These are phyloP conservation scores for Lyophyllum decastes DNA, from an alignment of 768 basidiomycete genomes.

Conservation along the genomic window DNA sequence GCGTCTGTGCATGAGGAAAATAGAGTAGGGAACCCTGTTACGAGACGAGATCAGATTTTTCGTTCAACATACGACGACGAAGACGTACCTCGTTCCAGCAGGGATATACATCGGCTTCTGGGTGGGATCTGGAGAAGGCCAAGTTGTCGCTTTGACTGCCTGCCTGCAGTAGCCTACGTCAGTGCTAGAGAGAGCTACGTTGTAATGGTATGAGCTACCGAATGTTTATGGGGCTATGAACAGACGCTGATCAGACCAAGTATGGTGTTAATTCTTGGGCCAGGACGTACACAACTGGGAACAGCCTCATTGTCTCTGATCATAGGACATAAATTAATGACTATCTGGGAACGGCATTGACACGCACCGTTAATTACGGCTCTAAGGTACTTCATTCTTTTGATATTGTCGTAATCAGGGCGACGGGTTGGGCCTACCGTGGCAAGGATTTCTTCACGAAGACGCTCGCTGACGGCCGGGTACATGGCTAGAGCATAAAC, in stretches of 20 bases:
- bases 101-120: conserved; percentile 58
- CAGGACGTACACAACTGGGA: conserved; percentile 52
- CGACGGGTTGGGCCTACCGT: conserved; percentile 48
- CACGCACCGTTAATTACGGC: conserved; percentile 63
- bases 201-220: conserved; percentile 33
- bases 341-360: neutral
- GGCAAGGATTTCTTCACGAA: conserved; percentile 57
- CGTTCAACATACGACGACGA: neutral
- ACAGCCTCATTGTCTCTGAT: conserved; percentile 55
- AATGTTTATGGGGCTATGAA: conserved; percentile 47
- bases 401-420: conserved; percentile 58
- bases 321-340: neutral
- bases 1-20: conserved; percentile 66
- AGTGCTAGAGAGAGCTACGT: neutral
- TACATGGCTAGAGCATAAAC: conserved; percentile 52
- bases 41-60: neutral
- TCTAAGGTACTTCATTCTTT: conserved; percentile 62
- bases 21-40: conserved; percentile 49
- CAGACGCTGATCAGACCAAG: neutral
- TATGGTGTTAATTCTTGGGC: neutral
- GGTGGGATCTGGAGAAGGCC: conserved; percentile 44
- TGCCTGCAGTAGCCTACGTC: conserved; percentile 15
- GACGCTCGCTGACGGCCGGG: conserved; percentile 43
- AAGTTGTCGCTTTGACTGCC: conserved; percentile 51
- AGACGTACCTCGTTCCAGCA: conserved; percentile 43